A percentile compares a stretch with the other conserved stretches of the same genome.
These are phyloP conservation scores for Calvatia gigantea DNA, from an alignment of 768 basidiomycete species.

Conservation along the genomic window DNA sequence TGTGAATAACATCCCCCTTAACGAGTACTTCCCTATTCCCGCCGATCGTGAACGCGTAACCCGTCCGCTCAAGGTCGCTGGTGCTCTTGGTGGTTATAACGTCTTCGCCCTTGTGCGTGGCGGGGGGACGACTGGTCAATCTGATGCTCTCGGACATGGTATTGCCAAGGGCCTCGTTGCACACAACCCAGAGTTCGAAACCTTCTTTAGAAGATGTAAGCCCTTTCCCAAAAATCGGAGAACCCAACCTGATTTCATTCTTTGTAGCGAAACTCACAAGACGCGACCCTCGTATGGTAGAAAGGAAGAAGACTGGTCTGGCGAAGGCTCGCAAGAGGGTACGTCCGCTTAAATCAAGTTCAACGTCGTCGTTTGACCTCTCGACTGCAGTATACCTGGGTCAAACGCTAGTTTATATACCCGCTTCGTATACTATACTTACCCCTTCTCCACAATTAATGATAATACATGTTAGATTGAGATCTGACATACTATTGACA, in stretches of 20 bases:
- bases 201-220: conserved; percentile 72
- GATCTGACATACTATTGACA: too few relatives aligned
- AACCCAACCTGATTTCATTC: conserved; percentile 11
- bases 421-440: conserved; percentile 9
- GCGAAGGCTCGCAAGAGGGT: conserved; percentile 92
- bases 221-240: conserved; percentile 1
- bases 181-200: conserved; percentile 63
- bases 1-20: conserved; percentile 80
- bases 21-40: conserved; percentile 71
- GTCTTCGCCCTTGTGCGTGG: conserved; percentile 73
- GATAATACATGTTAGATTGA: conserved; percentile 18
- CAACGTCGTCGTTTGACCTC: conserved; percentile 6
- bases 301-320: conserved; percentile 94
- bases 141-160: conserved; percentile 80
- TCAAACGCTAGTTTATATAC: conserved; percentile 70
- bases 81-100: conserved; percentile 82
- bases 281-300: conserved; percentile 96
- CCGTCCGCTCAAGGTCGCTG: conserved; percentile 81
- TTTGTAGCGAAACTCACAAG: conserved; percentile 73
- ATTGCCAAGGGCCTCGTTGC: conserved; percentile 72
- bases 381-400: conserved; percentile 76
- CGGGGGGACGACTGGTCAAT: conserved; percentile 90
- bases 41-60: conserved; percentile 79
- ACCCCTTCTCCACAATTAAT: not conserved
- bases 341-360: conserved; percentile 29